Base-by-base conservation (phyloP, 768 basidiomycete species). In the Scleroderma bovista region DNA sequence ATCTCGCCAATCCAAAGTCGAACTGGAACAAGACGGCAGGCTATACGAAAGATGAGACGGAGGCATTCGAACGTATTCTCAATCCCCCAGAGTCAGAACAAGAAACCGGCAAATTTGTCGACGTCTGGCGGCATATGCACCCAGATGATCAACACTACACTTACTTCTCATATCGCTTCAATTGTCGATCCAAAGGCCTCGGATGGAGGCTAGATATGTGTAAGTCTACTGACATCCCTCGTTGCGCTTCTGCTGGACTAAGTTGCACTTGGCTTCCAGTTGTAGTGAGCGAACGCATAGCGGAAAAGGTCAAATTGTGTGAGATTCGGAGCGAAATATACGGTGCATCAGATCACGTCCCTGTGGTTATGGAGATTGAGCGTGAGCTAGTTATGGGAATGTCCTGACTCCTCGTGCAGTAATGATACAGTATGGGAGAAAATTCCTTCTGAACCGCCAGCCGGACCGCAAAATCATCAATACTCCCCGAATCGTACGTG, bases 21-120 rank as follows among this genome's bases (percentile, higher is more conserved):
- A 91, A 92, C 60, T 92, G 88, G 88, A 92, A 93, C 66, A 93
- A 93, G 63, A 82, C 86, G 0, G 72, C 91, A 2, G 91, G 91
- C 1, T 89, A 90, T 62, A 93, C 91, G 0, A 80, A 88, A 59
- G 80, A 76, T 8, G 92, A 94, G 69, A 90, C 86, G 10, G 76
- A 80, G 5, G 80, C 85, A 1, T 93, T 86, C 64, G 78, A 75
- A 49, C 75, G 77, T 16, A 82, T 93, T 40, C 73, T 94, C 0
- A 68, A 77, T 43, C 73, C 84, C 6, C 68, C 79, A 6, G 65
- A 68, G 4, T 51, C 65, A 2, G 58, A 69, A 6, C 50, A 56
- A 32, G 68, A 57, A 20, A 64, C 70, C 6, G 66, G 70, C 48
- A 74, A 73, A 61, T 86, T 93, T 47, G 73, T 88, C 39, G 92